Conservation (phyloP, 768 basidiomycete genomes). For the Leccinellum luteum region DNA sequence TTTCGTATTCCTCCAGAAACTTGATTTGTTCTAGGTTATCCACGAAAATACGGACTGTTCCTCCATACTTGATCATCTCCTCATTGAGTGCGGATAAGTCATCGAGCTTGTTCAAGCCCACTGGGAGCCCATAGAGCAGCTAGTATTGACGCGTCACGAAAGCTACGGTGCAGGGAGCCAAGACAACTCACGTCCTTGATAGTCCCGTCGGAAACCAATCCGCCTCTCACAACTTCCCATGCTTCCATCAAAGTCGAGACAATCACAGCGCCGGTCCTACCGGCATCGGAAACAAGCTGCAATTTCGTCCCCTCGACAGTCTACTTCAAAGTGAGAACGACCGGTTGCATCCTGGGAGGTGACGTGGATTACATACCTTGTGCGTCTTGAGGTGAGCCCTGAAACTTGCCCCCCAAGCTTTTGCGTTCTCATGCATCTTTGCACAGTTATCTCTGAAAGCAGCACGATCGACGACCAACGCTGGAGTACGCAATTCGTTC, state of each 20-base stretch:
- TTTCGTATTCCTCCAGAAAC: constrained; percentile 61
- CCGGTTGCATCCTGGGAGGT: neutral
- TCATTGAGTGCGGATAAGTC: constrained; percentile 64
- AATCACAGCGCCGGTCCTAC: constrained; percentile 59
- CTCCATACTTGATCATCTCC: constrained; percentile 53
- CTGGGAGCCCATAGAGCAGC: constrained; percentile 81
- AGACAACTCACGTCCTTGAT: constrained; percentile 68
- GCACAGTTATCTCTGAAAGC: constrained; percentile 73
- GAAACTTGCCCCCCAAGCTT: constrained; percentile 66
- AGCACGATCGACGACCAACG: constrained; percentile 71
- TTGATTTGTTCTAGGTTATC: constrained; percentile 74
- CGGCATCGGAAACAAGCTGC: constrained; percentile 57
- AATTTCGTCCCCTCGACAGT: constrained; percentile 72
- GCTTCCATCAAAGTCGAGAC: constrained; percentile 86
- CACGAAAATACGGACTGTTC: constrained; percentile 62
- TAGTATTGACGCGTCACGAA: constrained; percentile 29
- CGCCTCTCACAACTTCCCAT: constrained; percentile 66
- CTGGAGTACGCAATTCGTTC: constrained; percentile 66
- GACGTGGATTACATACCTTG: constrained; percentile 50
- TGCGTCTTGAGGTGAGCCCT: constrained; percentile 85
- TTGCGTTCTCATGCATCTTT: constrained; percentile 65
- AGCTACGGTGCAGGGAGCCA: neutral
- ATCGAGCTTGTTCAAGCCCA: constrained; percentile 65
- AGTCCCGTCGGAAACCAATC: constrained; percentile 65
- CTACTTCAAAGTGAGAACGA: constrained; percentile 34